Base-by-base conservation (phyloP, 768 basidiomycete genomes). In the Amanita muscaria region DNA sequence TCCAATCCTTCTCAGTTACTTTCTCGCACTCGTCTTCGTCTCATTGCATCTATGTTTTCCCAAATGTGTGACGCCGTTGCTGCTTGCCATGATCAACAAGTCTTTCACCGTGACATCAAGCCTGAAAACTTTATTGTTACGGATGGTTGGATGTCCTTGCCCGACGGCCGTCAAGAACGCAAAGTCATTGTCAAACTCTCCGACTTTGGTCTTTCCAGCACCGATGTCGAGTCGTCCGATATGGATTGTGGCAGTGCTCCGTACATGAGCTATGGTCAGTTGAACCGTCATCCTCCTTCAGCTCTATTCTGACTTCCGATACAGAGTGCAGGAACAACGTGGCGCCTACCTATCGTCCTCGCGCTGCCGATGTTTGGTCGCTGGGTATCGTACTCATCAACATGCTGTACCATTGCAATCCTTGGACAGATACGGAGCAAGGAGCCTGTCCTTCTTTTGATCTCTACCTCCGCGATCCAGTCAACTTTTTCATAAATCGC, bases 41-140 rank as follows among this genome's bases (percentile, higher is more conserved):
- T 99, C 53, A 91, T 99, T 57, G 81, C 92, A 3, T 84, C 88
- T 59, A 99, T 99, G 94, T 98, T 99, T 64, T 71, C 79, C 15
- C 96, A 98, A 66, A 99, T 99, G 94, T 98, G 94, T 59, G 89
- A 93, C 51, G 93, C 94, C 34, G 93, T 99, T 10, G 88, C 89
- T 3, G 80, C 85, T 5, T 97, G 94, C 65, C 94, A 99, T 59
- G 82, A 82, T 14, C 80, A 83, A 49, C 83, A 83, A 29, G 87
- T 99, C 49, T 90, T 83, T 59, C 94, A 99, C 60, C 80, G 94
- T 49, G 94, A 99, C 64, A 97, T 99, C 76, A 99, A 99, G 68
- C 94, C 94, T 0, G 94, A 98, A 70, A 97, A 98, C 67, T 92
- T 93, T 56, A 93, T 93, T 60, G 89, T 93, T 56, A 91, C 89